Percentiles rank a stretch among this genome's conserved stretches.
Conservation (phyloP, 257 asterid genomes). For the Scutellaria baicalensis region DNA sequence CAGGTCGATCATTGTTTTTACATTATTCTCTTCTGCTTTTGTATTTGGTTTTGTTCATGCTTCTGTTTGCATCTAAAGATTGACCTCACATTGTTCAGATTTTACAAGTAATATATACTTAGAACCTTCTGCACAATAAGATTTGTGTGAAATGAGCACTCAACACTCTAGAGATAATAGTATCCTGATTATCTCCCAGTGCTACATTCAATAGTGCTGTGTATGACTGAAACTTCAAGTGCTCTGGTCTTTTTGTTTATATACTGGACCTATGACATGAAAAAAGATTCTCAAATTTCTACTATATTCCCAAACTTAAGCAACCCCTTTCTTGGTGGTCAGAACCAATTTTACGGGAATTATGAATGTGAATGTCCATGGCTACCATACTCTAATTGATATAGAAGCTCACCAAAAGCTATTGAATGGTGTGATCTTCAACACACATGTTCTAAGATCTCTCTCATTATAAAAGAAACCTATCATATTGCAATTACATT, state of each 20-base stretch:
- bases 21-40: neutral
- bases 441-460: too few relatives aligned
- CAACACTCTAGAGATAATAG: neutral
- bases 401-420: too few relatives aligned
- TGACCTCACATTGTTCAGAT: neutral
- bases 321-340: too few relatives aligned
- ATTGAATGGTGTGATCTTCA: too few relatives aligned
- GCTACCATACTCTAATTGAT: too few relatives aligned
- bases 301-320: neutral
- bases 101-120: neutral
- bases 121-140: neutral
- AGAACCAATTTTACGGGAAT: too few relatives aligned
- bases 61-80: neutral
- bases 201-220: neutral
- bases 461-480: too few relatives aligned
- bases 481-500: too few relatives aligned
- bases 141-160: neutral
- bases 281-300: neutral
- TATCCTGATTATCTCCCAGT: neutral
- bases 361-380: too few relatives aligned
- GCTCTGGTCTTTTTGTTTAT: neutral
- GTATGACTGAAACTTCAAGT: neutral
- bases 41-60: neutral
- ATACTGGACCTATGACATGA: neutral
- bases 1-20: conserved; percentile 37